These are phyloP conservation scores for Metarhizium sp. DNA, from an alignment of 2,329 filamentous ascomycete genomes.

Conservation along the genomic window DNA sequence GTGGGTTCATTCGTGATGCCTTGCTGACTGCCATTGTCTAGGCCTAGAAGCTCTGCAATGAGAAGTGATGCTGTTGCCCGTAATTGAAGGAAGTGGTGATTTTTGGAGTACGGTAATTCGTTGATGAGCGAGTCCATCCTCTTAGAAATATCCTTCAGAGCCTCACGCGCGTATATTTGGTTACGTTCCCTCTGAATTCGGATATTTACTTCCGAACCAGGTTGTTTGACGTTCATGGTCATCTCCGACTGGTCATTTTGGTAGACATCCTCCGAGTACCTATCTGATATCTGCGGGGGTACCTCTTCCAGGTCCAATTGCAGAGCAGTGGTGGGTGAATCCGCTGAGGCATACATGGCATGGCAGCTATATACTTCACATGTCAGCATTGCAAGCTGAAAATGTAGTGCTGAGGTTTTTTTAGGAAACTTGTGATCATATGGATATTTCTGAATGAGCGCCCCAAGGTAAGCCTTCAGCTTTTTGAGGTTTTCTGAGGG, in stretches of 20 bases:
- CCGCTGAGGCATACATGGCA: slow-evolving; percentile 41
- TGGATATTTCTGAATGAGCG: slow-evolving; percentile 67
- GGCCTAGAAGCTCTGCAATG: slow-evolving; percentile 57
- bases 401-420: slow-evolving; percentile 58
- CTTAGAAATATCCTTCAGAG: slow-evolving; percentile 53
- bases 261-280: not conserved
- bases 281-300: not conserved
- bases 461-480: slow-evolving; percentile 59
- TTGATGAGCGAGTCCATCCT: slow-evolving; percentile 64
- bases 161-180: slow-evolving; percentile 41
- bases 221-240: not conserved
- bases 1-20: slow-evolving; percentile 12
- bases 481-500: slow-evolving; percentile 33
- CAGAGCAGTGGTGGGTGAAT: slow-evolving; percentile 24
- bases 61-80: slow-evolving; percentile 68
- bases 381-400: slow-evolving; percentile 73
- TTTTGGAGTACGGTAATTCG: slow-evolving; percentile 61
- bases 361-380: slow-evolving; percentile 72
- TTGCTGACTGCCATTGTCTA: slow-evolving; percentile 12
- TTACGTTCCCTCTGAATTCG: slow-evolving; percentile 26
- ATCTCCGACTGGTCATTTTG: not conserved
- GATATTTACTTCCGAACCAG: not conserved
- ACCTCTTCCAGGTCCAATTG: slow-evolving; percentile 6
- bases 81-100: slow-evolving; percentile 56
- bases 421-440: slow-evolving; percentile 53